Evolutionary conservation across 1,284 basidiomycete genomes (phyloP).

Genomic region (Fomitopsis pinicola): DNA sequence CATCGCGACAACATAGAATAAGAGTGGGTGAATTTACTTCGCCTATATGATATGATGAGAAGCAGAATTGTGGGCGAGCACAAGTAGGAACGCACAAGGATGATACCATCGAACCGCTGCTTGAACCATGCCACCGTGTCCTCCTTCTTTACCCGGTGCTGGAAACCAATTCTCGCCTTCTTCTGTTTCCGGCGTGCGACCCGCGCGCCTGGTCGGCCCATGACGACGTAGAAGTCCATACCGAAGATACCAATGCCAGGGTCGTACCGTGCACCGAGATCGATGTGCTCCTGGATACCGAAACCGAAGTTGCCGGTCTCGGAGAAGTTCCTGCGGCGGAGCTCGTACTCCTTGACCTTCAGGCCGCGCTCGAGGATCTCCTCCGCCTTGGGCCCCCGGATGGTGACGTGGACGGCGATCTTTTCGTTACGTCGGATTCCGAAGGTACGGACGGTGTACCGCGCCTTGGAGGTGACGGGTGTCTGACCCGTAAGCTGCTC

Average conservation of each 20-base stretch:
- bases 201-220: constrained; percentile 94
- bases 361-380: constrained; percentile 99
- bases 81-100: constrained; percentile 56
- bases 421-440: constrained; percentile 99
- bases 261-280: constrained; percentile 97
- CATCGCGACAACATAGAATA: constrained; percentile 20
- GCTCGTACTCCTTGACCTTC: constrained; percentile 99
- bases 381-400: constrained; percentile 99
- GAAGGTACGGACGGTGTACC: constrained; percentile 99
- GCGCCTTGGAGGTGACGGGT: constrained; percentile 98
- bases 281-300: constrained; percentile 98
- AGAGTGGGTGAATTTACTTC: constrained; percentile 20
- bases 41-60: constrained; percentile 7
- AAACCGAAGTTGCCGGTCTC: constrained; percentile 99
- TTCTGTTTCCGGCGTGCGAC: constrained; percentile 92
- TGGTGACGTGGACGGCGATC: constrained; percentile 99
- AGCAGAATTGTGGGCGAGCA: constrained; percentile 1
- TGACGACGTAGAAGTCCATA: constrained; percentile 98
- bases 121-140: constrained; percentile 99
- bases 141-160: constrained; percentile 88
- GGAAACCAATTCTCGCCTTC: constrained; percentile 82
- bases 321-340: constrained; percentile 91
- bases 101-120: constrained; percentile 97
- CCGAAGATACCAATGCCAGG: constrained; percentile 97
- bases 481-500: constrained; percentile 99